A percentile compares a stretch with the other conserved stretches of the same genome.
Conservation (phyloP, 129 eudicot species). For the Artemisia tridentata region DNA sequence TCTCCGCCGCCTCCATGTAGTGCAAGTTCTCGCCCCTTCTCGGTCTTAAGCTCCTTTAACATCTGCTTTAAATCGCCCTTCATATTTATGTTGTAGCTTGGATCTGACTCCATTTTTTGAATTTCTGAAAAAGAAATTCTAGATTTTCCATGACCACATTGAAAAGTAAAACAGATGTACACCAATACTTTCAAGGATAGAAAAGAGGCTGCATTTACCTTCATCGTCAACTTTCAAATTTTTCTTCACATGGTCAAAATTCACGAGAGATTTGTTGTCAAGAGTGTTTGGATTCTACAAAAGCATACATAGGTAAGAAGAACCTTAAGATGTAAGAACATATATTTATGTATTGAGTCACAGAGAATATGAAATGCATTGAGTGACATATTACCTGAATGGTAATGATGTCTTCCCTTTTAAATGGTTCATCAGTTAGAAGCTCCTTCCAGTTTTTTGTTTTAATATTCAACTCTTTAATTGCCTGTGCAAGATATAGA, state of each 20-base stretch:
- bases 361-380: neutral
- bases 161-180: neutral
- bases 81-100: slow-evolving; percentile 75
- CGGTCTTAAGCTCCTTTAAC: slow-evolving; percentile 96
- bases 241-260: slow-evolving; percentile 92
- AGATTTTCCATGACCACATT: neutral
- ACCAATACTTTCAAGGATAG: neutral
- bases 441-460: slow-evolving; percentile 99
- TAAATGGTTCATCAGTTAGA: slow-evolving; percentile 91
- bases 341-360: neutral
- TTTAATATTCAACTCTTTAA: slow-evolving; percentile 87
- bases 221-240: slow-evolving; percentile 85
- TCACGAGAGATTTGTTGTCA: slow-evolving; percentile 69
- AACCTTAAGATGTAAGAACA: neutral
- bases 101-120: slow-evolving; percentile 74
- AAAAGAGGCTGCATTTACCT: slow-evolving; percentile 42
- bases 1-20: slow-evolving; percentile 93
- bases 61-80: slow-evolving; percentile 87
- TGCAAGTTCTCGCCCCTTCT: slow-evolving; percentile 80
- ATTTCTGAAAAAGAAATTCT: slow-evolving; percentile 44
- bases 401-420: slow-evolving; percentile 75
- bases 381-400: slow-evolving; percentile 58
- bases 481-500: slow-evolving; percentile 48
- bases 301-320: slow-evolving; percentile 4
- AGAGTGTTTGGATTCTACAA: slow-evolving; percentile 86